Conservation (phyloP, 768 basidiomycete genomes). For the Amanita rimosa region DNA sequence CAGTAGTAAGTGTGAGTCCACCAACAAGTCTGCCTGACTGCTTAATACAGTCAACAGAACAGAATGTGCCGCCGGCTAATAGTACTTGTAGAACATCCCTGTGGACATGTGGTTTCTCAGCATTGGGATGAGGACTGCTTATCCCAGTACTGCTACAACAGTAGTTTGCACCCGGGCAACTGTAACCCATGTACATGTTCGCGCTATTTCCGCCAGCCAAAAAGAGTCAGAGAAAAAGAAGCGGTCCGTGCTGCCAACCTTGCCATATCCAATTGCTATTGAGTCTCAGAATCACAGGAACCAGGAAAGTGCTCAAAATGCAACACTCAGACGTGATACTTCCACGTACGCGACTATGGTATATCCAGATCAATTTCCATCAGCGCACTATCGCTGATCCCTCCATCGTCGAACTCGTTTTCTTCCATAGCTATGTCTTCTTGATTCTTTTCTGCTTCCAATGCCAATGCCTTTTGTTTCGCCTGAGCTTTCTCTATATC, state of each 20-base stretch:
- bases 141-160: conserved; percentile 30
- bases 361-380: conserved; percentile 44
- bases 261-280: conserved; percentile 6
- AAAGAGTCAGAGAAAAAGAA: conserved; percentile 29
- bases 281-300: conserved; percentile 17
- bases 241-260: conserved; percentile 24
- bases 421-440: conserved; percentile 25
- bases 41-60: not conserved
- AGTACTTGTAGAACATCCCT: conserved; percentile 38
- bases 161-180: conserved; percentile 33
- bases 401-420: conserved; percentile 61
- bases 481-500: conserved; percentile 82
- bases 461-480: conserved; percentile 60
- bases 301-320: conserved; percentile 28
- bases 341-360: conserved; percentile 9
- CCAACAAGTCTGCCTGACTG: not conserved
- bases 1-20: not conserved
- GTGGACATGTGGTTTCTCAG: conserved; percentile 40
- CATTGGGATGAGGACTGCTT: conserved; percentile 43
- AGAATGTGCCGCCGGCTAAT: conserved; percentile 59
- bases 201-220: conserved; percentile 51
- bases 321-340: conserved; percentile 7
- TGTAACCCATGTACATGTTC: conserved; percentile 41
- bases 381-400: conserved; percentile 51
- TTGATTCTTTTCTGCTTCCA: conserved; percentile 33